Conservation (phyloP, 176 grass and related monocot species). For the Aechmea fasciata region DNA sequence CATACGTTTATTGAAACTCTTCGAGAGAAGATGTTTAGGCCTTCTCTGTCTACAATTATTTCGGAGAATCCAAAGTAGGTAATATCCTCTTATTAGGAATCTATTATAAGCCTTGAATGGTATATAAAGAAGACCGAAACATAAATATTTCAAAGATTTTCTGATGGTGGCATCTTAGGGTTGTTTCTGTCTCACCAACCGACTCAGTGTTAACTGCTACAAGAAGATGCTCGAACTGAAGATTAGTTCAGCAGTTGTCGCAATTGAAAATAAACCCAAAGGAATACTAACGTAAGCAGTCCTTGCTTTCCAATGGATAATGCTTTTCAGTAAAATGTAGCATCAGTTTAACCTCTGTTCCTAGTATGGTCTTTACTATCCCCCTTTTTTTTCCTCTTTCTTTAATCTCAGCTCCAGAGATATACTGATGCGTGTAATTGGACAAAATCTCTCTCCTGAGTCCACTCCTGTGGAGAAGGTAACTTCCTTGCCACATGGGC, state of each 20-base stretch:
- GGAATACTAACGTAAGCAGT: slow-evolving; percentile 82
- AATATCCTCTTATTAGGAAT: slow-evolving; percentile 47
- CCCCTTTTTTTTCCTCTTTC: slow-evolving; percentile 14
- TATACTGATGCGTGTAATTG: slow-evolving; percentile 85
- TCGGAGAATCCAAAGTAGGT: slow-evolving; percentile 99
- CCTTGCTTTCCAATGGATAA: slow-evolving; percentile 2
- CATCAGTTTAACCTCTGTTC: not conserved
- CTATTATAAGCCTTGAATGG: not conserved
- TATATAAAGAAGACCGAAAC: not conserved
- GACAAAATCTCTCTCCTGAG: slow-evolving; percentile 74
- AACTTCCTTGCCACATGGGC: slow-evolving; percentile 10
- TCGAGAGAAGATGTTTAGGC: slow-evolving; percentile 79
- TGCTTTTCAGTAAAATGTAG: not conserved
- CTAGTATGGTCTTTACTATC: not conserved
- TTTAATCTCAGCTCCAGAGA: slow-evolving; percentile 58
- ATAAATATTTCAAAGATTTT: slow-evolving; percentile 12
- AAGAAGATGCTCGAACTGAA: slow-evolving; percentile 92
- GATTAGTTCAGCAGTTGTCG: slow-evolving; percentile 70
- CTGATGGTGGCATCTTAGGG: slow-evolving; percentile 37
- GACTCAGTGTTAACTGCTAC: slow-evolving; percentile 84
- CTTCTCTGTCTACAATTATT: slow-evolving; percentile 80
- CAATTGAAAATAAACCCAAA: slow-evolving; percentile 75
- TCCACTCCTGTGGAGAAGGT: slow-evolving; percentile 89
- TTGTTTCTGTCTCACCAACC: slow-evolving; percentile 66
- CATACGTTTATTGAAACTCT: slow-evolving; percentile 97